Base-by-base conservation (phyloP, 192 early-diverging fungal species). In the Podila epicladia region DNA sequence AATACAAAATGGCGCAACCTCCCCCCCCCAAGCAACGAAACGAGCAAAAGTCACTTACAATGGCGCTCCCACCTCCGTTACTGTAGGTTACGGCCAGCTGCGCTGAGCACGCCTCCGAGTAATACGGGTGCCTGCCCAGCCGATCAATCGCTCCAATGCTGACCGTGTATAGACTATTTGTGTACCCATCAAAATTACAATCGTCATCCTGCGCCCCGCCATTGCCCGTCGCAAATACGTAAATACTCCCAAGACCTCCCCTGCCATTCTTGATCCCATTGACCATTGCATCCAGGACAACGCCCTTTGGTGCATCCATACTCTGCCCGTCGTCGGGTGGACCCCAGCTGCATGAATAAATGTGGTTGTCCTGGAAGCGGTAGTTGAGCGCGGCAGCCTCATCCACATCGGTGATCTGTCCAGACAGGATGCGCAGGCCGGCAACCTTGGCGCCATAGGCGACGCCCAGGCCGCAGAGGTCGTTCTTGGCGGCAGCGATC, bases 341-440 rank as follows among this genome's bases (percentile, higher is more conserved):
- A 0, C 97, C 97, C 97, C 97, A 99, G 31, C 91, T 93, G 82
- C 97, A 98, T 22, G 95, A 96, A 86, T 97, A 99, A 55, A 99
- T 97, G 53, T 96, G 90, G 84, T 95, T 99, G 12, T 91, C 87
- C 59, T 99, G 92, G 79, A 86, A 95, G 38, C 83, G 89, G 82
- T 94, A 97, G 83, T 96, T 98, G 32, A 98, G 91, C 32, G 96
- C 93, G 2, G 87, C 87, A 0, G 97, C 93, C 75, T 99, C 97
- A 73, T 98, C 97, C 11, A 86, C 95, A 65, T 98, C 95, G 12
- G 95, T 97, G 58, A 98, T 90, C 35, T 89, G 88, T 11, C 88
- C 92, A 4, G 96, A 97, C 8, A 99, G 87, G 71, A 99, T 96
- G 26, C 98, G 90, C 32, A 98, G 85, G 0, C 50, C 96, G 90